Base-by-base conservation (phyloP, 164 flowering plant genomes). In the Pachysandra terminalis region DNA sequence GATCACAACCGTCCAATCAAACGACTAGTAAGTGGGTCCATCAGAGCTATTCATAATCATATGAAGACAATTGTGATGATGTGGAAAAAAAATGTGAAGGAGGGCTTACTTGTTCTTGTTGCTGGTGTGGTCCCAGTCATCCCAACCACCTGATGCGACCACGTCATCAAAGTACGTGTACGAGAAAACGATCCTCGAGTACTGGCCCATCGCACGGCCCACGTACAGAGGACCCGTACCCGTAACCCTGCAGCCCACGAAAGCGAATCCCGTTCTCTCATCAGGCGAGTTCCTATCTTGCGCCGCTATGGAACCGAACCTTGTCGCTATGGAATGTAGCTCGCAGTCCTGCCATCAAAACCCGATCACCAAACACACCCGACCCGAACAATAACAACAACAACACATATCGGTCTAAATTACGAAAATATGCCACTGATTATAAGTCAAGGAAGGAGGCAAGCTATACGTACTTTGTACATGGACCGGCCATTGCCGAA, bases 401-500 rank as follows among this genome's bases (percentile, higher is more conserved):
- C n/a, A n/a, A n/a, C n/a, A n/a, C n/a, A n/a, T n/a, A n/a, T n/a
- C n/a, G n/a, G n/a, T n/a, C n/a, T n/a, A n/a, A n/a, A n/a, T n/a
- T n/a, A n/a, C n/a, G n/a, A n/a, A n/a, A n/a, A n/a, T n/a, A n/a
- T n/a, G n/a, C n/a, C n/a, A n/a, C n/a, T n/a, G n/a, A n/a, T n/a
- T n/a, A n/a, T n/a, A n/a, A n/a, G n/a, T n/a, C n/a, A n/a, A n/a
- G n/a, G 45, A 40, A 40, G 10, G 10, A 45, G 4, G 51, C 2
- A 45, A 45, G 51, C 51, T 41, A n/a, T n/a, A 35, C 79, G 35
- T 83, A 90, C 98, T 64, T 86, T 89, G 82, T 90, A 95, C 90
- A 90, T 87, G 79, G 99, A 95, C 1, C 97, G 82, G 24, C 94
- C 99, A 73, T 95, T 95, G 69, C 99, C 99, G 56, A 92, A 95